Percentiles rank a stretch among this genome's conserved stretches.
Evolutionary conservation across 1,139 yeast genomes (phyloP).

Genomic region (Magnusiomyces ingens): DNA sequence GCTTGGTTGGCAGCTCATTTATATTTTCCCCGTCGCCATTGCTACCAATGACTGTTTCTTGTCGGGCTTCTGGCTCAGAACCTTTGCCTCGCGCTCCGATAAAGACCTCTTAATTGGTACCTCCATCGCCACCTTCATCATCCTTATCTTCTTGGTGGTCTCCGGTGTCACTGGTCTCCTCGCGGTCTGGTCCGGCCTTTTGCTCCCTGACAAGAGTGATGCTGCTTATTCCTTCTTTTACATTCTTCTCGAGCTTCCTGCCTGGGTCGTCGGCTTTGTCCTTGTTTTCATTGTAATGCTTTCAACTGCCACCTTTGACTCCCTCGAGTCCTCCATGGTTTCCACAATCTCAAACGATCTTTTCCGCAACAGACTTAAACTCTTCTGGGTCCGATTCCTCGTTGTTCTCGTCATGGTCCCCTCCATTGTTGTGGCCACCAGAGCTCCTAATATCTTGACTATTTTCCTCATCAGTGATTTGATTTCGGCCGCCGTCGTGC

Average conservation of each 20-base stretch:
- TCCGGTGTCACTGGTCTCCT: slow-evolving; percentile 80
- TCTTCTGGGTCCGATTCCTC: slow-evolving; percentile 60
- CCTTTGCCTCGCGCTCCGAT: slow-evolving; percentile 80
- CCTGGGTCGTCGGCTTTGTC: slow-evolving; percentile 81
- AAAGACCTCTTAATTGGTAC: slow-evolving; percentile 72
- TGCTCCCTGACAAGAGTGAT: slow-evolving; percentile 49
- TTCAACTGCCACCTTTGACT: slow-evolving; percentile 86
- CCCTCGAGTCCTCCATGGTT: slow-evolving; percentile 82
- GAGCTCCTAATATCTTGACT: slow-evolving; percentile 76
- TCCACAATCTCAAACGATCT: slow-evolving; percentile 85
- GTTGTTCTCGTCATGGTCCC: slow-evolving; percentile 78
- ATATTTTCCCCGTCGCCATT: slow-evolving; percentile 78
- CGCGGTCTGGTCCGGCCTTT: slow-evolving; percentile 85
- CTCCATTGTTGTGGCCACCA: slow-evolving; percentile 72
- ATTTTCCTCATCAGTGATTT: slow-evolving; percentile 88
- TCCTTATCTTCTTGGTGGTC: slow-evolving; percentile 57
- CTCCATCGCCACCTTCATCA: slow-evolving; percentile 61
- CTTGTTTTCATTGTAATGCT: slow-evolving; percentile 64
- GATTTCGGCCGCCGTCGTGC: slow-evolving; percentile 79
- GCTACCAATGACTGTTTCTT: slow-evolving; percentile 84
- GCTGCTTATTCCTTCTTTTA: slow-evolving; percentile 62
- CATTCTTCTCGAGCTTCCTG: slow-evolving; percentile 66
- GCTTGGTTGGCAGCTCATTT: slow-evolving; percentile 84
- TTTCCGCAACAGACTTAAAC: slow-evolving; percentile 69
- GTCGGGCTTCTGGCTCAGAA: slow-evolving; percentile 90